A percentile compares a stretch with the other conserved stretches of the same genome.
Evolutionary conservation across 2,329 filamentous ascomycete genomes (phyloP).

Genomic region (Aspergillus pseudoviridinutans): DNA sequence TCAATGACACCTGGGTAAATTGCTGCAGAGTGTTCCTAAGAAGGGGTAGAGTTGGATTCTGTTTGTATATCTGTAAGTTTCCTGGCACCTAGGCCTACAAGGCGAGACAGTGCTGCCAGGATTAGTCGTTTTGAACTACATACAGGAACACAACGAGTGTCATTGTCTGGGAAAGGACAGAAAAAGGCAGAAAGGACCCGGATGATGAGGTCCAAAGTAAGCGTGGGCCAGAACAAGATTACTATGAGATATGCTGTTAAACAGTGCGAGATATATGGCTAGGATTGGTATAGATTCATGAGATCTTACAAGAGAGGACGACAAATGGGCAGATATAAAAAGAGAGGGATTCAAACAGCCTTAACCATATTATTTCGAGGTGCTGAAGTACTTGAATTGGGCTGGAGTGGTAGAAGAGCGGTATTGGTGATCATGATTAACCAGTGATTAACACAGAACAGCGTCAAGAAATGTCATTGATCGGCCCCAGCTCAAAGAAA

Average conservation of each 20-base stretch:
- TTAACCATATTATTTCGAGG: not conserved
- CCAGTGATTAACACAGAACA: not conserved
- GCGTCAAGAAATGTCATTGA: not conserved
- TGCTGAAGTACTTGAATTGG: no score
- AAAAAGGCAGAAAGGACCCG: not conserved
- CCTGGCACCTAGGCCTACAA: not conserved
- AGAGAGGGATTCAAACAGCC: not conserved
- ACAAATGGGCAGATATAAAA: not conserved
- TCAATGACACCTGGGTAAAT: not conserved
- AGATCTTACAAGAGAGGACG: not conserved
- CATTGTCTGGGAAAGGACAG: not conserved
- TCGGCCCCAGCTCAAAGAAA: not conserved
- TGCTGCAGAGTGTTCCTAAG: not conserved
- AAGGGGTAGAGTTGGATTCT: not conserved
- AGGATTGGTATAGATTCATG: not conserved
- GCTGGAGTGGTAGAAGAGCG: not conserved
- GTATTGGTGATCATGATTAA: not conserved
- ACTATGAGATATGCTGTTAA: not conserved
- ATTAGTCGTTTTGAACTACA: not conserved
- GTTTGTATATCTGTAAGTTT: not conserved
- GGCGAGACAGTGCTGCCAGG: not conserved
- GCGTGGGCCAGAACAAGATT: not conserved
- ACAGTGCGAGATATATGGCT: not conserved
- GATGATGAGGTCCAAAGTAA: not conserved
- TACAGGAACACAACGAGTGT: not conserved